Conservation (phyloP, 2,329 filamentous ascomycete species). For the Apiospora rasikravindrae region DNA sequence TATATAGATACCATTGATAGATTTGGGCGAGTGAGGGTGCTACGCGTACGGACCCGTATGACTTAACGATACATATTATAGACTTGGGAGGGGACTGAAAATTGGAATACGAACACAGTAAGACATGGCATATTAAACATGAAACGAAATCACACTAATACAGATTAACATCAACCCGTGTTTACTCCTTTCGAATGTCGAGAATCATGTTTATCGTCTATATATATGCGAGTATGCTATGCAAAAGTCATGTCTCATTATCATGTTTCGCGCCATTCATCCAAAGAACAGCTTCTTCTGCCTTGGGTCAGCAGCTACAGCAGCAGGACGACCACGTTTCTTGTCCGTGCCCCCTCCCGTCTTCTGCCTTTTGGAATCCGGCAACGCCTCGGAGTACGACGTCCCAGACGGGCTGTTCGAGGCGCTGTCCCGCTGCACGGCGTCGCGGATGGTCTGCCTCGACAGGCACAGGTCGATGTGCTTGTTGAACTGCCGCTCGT, state of each 20-base stretch:
- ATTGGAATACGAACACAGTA: background rate
- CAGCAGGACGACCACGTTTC: conserved; percentile 30
- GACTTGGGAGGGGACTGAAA: background rate
- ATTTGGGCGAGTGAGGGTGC: background rate
- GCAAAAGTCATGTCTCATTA: conserved; percentile 19
- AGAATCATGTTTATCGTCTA: background rate
- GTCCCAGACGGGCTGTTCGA: conserved; percentile 28
- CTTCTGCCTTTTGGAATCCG: conserved; percentile 40
- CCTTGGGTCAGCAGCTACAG: conserved; percentile 31
- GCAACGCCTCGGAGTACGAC: background rate
- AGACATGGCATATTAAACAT: too few species aligned
- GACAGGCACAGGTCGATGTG: conserved; percentile 95
- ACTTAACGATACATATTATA: background rate
- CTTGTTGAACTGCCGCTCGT: conserved; percentile 82
- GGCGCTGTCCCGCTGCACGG: conserved; percentile 62
- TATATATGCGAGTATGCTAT: background rate
- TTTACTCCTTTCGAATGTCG: too few species aligned
- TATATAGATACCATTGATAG: background rate
- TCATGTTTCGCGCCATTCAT: conserved; percentile 23
- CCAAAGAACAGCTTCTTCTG: conserved; percentile 54
- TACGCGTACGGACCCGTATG: background rate
- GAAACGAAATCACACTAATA: background rate
- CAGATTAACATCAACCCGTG: background rate
- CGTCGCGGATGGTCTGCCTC: conserved; percentile 82
- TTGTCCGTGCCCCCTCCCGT: conserved; percentile 29